These are phyloP conservation scores for Plantago elongata DNA, from an alignment of 257 asterid genomes.

Conservation along the genomic window DNA sequence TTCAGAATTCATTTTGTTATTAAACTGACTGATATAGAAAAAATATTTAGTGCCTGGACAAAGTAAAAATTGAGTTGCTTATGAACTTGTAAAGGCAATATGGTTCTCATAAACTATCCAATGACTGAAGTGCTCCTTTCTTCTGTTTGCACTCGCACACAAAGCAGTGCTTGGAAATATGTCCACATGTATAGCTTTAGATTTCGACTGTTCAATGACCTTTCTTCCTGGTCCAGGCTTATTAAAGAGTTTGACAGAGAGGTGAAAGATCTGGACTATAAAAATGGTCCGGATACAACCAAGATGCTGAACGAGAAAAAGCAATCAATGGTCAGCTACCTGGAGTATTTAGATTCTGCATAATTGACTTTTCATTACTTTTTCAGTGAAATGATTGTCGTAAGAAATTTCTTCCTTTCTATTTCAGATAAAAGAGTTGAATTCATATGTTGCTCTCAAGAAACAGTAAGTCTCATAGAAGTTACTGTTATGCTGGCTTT, in stretches of 20 bases:
- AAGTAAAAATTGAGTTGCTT: slow-evolving; percentile 10
- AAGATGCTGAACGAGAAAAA: slow-evolving; percentile 82
- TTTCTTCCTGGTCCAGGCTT: slow-evolving; percentile 50
- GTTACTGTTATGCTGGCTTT: slow-evolving; percentile 6
- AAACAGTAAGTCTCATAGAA: slow-evolving; percentile 60
- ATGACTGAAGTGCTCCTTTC: not conserved
- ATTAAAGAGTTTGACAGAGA: slow-evolving; percentile 87
- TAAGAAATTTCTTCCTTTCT: slow-evolving; percentile 25
- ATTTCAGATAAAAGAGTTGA: slow-evolving; percentile 90
- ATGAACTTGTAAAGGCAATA: slow-evolving; percentile 9
- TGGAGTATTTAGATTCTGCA: slow-evolving; percentile 2
- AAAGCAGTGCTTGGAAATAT: not conserved
- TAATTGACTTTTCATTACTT: not conserved
- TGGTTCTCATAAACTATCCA: slow-evolving; percentile 8
- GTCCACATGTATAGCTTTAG: slow-evolving; percentile 1
- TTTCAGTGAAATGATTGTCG: slow-evolving; percentile 10
- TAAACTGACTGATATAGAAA: slow-evolving; percentile 7
- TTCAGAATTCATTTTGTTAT: not conserved
- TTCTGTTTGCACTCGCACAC: not conserved
- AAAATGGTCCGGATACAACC: slow-evolving; percentile 61
- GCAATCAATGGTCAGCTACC: slow-evolving; percentile 69
- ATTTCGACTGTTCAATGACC: slow-evolving; percentile 10
- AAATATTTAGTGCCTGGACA: not conserved
- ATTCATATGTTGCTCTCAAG: slow-evolving; percentile 93
- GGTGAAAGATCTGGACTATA: slow-evolving; percentile 62